Evolutionary conservation across 2,329 filamentous ascomycete species (phyloP), one percentile per base, ranked within the genome.

Genomic region (Dactylellina drechsleri): DNA sequence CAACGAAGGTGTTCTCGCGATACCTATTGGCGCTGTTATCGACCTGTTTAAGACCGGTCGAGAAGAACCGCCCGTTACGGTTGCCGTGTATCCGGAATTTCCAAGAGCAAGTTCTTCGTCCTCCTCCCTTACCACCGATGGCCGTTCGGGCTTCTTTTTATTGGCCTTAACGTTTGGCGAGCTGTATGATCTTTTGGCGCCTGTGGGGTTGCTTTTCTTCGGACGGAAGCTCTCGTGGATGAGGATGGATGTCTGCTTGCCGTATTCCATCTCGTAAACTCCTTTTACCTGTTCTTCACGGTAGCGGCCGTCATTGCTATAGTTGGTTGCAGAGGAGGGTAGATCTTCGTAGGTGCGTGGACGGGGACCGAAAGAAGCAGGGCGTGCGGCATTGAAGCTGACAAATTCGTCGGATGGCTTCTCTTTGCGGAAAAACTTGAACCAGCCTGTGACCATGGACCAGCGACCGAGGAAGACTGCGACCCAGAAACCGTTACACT

Each of bases 361-460:
- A 41, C 60, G 56, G 16, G 65, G 59, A 89, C 88, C 83, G 88
- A 87, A 81, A 85, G 85, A 79, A 89, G 88, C 81, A 87, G 86
- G 82, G 73, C 87, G 85, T 78, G 87, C 87, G 54, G 93, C 92
- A 80, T 97, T 94, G 53, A 91, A 89, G 45, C 92, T 96, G 77
- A 97, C 91, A 79, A 97, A 98, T 81, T 98, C 94, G 79, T 88
- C 87, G 80, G 90, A 88, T 72, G 83, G 82, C 77, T 82, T 84
- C 62, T 84, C 83, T 41, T 80, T 81, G 20, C 83, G 82, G 74
- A 88, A 89, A 82, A 93, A 83, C 26, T 96, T 89, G 49, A 85
- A 78, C 95, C 95, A 99, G 76, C 91, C 95, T 2, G 85, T 87
- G 66, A 96, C 84, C 89, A 98, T 96, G n/a, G 91, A 90, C 81